phyloP scores from a whole-genome alignment of 768 basidiomycete species.

The Leccinum boreale region DNA sequence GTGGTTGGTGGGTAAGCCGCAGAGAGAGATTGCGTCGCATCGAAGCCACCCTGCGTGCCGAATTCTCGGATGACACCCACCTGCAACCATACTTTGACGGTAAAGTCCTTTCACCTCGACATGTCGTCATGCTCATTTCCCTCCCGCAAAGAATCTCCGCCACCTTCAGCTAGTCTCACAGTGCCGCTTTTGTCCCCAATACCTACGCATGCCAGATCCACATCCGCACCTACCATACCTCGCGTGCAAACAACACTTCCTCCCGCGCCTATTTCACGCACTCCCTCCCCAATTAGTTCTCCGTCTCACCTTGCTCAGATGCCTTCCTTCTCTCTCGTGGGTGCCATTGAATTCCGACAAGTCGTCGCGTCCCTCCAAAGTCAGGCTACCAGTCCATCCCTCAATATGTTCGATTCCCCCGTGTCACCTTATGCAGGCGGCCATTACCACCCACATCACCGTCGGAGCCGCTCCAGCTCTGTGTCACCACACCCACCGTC shows the following conservation, averaged over 20 bases:
- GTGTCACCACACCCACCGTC: slow-evolving; percentile 25
- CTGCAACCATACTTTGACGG: slow-evolving; percentile 61
- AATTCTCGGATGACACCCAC: slow-evolving; percentile 48
- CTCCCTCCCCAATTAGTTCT: slow-evolving; percentile 47
- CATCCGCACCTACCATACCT: slow-evolving; percentile 36
- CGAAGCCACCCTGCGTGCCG: slow-evolving; percentile 55
- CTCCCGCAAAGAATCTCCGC: slow-evolving; percentile 1
- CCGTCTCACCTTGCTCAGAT: slow-evolving; percentile 46
- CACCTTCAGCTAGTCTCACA: slow-evolving; percentile 8
- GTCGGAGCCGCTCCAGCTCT: slow-evolving; percentile 29
- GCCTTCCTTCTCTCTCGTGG: slow-evolving; percentile 87
- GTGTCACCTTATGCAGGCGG: slow-evolving; percentile 74
- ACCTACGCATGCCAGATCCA: slow-evolving; percentile 37
- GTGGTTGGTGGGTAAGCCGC: slow-evolving; percentile 72
- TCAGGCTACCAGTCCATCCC: slow-evolving; percentile 57
- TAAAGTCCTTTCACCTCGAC: slow-evolving; percentile 37
- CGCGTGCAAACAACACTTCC: slow-evolving; percentile 41
- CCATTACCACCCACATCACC: slow-evolving; percentile 54
- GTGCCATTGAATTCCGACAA: slow-evolving; percentile 93
- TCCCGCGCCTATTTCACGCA: slow-evolving; percentile 38
- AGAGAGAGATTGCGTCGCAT: slow-evolving; percentile 43
- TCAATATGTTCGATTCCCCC: slow-evolving; percentile 63
- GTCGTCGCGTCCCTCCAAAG: slow-evolving; percentile 78
- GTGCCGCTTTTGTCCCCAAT: slow-evolving; percentile 30
- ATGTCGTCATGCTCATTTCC: slow-evolving; percentile 4